Evolutionary conservation across 139 green algal species (phyloP), one percentile per base, ranked within the genome.

Genomic region (Tetratostichococcus sp.): DNA sequence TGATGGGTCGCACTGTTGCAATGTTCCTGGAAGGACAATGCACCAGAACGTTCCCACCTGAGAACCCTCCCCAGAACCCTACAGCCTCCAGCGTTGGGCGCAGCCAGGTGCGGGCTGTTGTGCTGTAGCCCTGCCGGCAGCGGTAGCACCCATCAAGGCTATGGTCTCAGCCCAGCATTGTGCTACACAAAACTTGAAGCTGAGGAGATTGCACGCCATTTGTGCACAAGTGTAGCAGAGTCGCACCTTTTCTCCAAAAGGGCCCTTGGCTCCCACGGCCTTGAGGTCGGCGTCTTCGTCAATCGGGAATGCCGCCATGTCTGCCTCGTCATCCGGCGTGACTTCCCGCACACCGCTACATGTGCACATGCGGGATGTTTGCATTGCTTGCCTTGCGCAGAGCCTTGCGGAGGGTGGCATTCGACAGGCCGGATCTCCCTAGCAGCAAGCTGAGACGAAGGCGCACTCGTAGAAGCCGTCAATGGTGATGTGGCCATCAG

Each of bases 31-130:
- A n/a, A n/a, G n/a, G n/a, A n/a, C n/a, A n/a, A n/a, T n/a, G n/a
- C n/a, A n/a, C n/a, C 26, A 31, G 6, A 6, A 70, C 6, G 2
- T 43, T 43, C 67, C 57, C 68, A 26, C 73, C 65, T 28, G 32
- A 72, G 21, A 89, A 86, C 34, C 84, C 85, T 30, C 82, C 76
- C 26, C 23, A 66, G 72, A 90, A 82, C 39, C 88, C 88, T 19
- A 92, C 86, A 21, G 93, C 78, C 73, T 94, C 88, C 8, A 90
- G 74, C 19, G 87, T 94, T 26, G 88, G 88, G 26, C 89, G 74
- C 59, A 87, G 70, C 71, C 75, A 80, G 35, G 65, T 75, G 57
- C 50, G 19, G 2, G 19, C 17, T 17, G 50, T 62, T 11, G 39
- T 50, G 8, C 8, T 21, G 39, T 50, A 50, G 8, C 39, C 39